Percentiles rank a stretch among this genome's conserved stretches.
Evolutionary conservation across 1,284 basidiomycete genomes (phyloP).

Genomic region (Acaromyces ingoldii): DNA sequence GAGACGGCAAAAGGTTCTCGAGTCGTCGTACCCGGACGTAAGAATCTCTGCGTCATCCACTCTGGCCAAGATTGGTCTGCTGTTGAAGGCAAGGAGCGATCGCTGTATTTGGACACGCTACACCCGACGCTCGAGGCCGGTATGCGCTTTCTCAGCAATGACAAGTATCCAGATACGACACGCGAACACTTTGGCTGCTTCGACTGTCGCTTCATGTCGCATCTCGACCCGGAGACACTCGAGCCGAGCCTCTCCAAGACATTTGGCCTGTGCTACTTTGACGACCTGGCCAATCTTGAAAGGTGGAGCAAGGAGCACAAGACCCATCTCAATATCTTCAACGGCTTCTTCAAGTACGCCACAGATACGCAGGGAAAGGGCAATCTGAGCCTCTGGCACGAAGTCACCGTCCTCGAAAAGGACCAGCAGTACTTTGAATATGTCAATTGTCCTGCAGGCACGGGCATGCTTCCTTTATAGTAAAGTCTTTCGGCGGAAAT

Average conservation of each 20-base stretch:
- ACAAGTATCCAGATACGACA: not conserved
- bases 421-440: conserved; percentile 7
- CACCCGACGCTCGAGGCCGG: not conserved
- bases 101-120: not conserved
- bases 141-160: not conserved
- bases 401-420: conserved; percentile 1
- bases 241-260: not conserved
- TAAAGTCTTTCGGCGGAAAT: too few relatives aligned
- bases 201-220: conserved; percentile 6
- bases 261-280: conserved; percentile 6
- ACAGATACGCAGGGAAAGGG: conserved; percentile 1
- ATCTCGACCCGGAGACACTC: not conserved
- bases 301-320: conserved; percentile 2
- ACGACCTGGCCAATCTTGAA: conserved; percentile 1
- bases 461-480: too few relatives aligned
- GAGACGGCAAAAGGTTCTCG: not conserved
- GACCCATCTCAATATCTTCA: conserved; percentile 7
- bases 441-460: conserved; percentile 3
- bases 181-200: conserved; percentile 1
- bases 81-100: conserved; percentile 1
- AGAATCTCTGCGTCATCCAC: conserved; percentile 8
- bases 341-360: conserved; percentile 6
- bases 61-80: conserved; percentile 5
- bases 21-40: not conserved
- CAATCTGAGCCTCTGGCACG: conserved; percentile 1